Conservation (phyloP, 2,329 filamentous ascomycete species). For the Ceratocystis albifundus region DNA sequence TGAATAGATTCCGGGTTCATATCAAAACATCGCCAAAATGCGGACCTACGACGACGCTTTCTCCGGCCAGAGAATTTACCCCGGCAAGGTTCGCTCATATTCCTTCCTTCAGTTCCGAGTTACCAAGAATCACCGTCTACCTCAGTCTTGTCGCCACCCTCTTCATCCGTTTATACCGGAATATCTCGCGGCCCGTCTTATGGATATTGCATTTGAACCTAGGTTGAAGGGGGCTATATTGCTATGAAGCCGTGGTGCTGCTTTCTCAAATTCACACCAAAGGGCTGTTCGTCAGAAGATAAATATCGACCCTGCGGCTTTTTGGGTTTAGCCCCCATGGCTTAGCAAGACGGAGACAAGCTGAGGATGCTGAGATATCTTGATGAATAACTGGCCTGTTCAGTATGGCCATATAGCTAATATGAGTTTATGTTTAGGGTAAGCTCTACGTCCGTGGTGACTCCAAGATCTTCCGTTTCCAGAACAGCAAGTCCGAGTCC, state of each 20-base stretch:
- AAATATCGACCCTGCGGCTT: slow-evolving; percentile 9
- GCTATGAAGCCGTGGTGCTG: not conserved
- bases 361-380: not conserved
- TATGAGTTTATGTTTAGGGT: slow-evolving; percentile 50
- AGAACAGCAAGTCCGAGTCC: slow-evolving; percentile 99
- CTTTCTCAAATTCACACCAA: not conserved
- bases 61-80: slow-evolving; percentile 56
- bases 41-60: slow-evolving; percentile 57
- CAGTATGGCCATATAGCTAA: slow-evolving; percentile 13
- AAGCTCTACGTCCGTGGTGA: slow-evolving; percentile 99
- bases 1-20: slow-evolving; percentile 35
- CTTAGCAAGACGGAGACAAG: not conserved
- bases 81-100: slow-evolving; percentile 48
- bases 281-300: not conserved
- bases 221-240: slow-evolving; percentile 2
- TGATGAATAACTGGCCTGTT: not conserved
- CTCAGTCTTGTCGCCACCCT: not conserved
- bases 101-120: slow-evolving; percentile 8
- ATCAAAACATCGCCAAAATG: slow-evolving; percentile 39
- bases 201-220: not conserved
- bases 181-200: not conserved
- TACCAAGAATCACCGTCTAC: slow-evolving; percentile 10
- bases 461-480: slow-evolving; percentile 99
- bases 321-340: not conserved
- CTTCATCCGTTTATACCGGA: slow-evolving; percentile 5